Conservation (phyloP, 2,329 filamentous ascomycete species). For the Ophiocordyceps sinensis region DNA sequence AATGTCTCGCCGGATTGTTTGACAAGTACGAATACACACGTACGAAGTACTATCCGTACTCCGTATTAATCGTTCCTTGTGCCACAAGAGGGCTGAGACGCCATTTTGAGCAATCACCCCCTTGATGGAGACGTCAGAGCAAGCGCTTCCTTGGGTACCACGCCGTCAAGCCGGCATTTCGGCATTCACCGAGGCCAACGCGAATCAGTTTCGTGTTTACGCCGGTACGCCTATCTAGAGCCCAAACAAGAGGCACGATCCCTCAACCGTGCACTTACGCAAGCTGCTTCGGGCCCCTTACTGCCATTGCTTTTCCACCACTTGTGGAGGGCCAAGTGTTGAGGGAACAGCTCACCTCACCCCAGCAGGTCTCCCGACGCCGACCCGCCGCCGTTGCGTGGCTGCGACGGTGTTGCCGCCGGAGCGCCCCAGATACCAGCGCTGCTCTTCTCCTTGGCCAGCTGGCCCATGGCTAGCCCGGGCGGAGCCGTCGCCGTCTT, state of each 20-base stretch:
- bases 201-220: conserved; percentile 21
- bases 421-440: conserved; percentile 86
- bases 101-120: too few relatives aligned
- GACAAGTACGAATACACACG: too few relatives aligned
- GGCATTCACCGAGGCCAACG: not conserved
- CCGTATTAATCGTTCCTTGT: too few relatives aligned
- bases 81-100: too few relatives aligned
- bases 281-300: not conserved
- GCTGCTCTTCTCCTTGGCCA: conserved; percentile 96
- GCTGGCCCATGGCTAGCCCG: conserved; percentile 73
- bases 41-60: too few relatives aligned
- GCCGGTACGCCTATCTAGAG: conserved; percentile 27
- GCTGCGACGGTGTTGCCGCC: conserved; percentile 22
- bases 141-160: too few relatives aligned
- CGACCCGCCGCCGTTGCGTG: conserved; percentile 18
- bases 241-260: conserved; percentile 14
- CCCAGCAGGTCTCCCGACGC: conserved; percentile 35
- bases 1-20: too few relatives aligned
- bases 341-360: conserved; percentile 8
- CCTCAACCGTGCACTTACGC: not conserved
- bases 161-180: not conserved
- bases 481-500: conserved; percentile 48
- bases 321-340: not conserved
- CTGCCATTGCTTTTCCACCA: too few relatives aligned
- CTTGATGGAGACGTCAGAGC: too few relatives aligned